These are phyloP conservation scores for Mortierella hygrophila DNA, from an alignment of 192 early-diverging fungal genomes.

Conservation along the genomic window DNA sequence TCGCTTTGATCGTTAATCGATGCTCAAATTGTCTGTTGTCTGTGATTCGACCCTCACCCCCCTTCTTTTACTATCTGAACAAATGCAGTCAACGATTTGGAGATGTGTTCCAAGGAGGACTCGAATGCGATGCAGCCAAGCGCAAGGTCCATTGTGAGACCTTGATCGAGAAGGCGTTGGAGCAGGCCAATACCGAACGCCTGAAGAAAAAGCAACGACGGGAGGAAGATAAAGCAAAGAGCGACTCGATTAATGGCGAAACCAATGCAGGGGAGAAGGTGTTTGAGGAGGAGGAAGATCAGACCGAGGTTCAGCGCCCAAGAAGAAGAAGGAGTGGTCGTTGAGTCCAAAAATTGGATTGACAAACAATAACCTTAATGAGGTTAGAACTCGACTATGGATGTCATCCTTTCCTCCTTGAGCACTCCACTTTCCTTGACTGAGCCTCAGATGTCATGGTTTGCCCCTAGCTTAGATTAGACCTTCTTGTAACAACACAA, in stretches of 20 bases:
- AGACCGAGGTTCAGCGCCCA: not conserved
- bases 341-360: not conserved
- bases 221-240: not conserved
- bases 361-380: not conserved
- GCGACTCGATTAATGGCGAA: not conserved
- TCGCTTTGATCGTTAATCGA: not conserved
- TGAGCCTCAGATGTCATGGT: not conserved
- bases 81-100: slow-evolving; percentile 35
- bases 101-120: slow-evolving; percentile 33
- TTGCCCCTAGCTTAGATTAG: not conserved
- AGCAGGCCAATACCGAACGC: slow-evolving; percentile 26
- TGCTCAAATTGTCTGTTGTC: not conserved
- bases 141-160: slow-evolving; percentile 35
- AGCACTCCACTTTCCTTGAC: not conserved
- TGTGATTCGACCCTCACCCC: not conserved
- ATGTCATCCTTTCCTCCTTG: not conserved
- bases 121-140: slow-evolving; percentile 26
- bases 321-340: not conserved
- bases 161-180: slow-evolving; percentile 34
- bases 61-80: not conserved
- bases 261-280: not conserved
- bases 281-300: not conserved
- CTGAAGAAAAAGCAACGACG: slow-evolving; percentile 43
- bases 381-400: not conserved
- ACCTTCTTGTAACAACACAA: not conserved